These are phyloP conservation scores for Malus sieversii DNA, from an alignment of 306 rosid species.

Conservation along the genomic window DNA sequence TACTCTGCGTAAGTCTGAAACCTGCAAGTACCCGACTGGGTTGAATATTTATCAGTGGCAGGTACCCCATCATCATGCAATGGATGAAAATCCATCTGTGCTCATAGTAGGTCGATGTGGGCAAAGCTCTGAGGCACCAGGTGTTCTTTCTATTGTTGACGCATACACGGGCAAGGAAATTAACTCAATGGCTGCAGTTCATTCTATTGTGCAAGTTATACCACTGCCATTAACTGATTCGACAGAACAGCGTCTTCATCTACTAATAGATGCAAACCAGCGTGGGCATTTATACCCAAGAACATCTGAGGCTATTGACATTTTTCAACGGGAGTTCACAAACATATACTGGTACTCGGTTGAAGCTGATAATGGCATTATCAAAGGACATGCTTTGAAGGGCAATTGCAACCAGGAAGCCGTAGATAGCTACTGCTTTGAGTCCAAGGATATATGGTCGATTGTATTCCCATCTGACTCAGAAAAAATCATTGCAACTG, in stretches of 20 bases:
- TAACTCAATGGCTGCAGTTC: slow-evolving; percentile 41
- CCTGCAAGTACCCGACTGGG: slow-evolving; percentile 58
- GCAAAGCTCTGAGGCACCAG: slow-evolving; percentile 47
- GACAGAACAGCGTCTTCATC: slow-evolving; percentile 82
- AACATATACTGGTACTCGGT: slow-evolving; percentile 94
- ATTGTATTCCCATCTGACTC: slow-evolving; percentile 84
- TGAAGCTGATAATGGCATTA: slow-evolving; percentile 59
- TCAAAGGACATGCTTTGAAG: slow-evolving; percentile 83
- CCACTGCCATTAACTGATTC: slow-evolving; percentile 87
- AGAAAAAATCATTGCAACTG: slow-evolving; percentile 78
- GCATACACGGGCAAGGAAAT: slow-evolving; percentile 71
- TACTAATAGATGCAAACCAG: slow-evolving; percentile 53
- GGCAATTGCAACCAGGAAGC: slow-evolving; percentile 44
- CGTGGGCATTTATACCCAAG: slow-evolving; percentile 73
- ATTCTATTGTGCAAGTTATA: slow-evolving; percentile 62
- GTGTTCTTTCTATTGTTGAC: slow-evolving; percentile 78
- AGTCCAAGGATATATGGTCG: slow-evolving; percentile 77
- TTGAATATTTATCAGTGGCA: slow-evolving; percentile 93
- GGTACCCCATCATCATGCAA: slow-evolving; percentile 89
- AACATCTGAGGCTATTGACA: slow-evolving; percentile 69
- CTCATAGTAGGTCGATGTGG: slow-evolving; percentile 79
- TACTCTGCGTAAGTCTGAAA: slow-evolving; percentile 56
- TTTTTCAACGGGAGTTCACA: slow-evolving; percentile 60
- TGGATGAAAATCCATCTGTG: slow-evolving; percentile 89
- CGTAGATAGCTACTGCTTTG: slow-evolving; percentile 65